Evolutionary conservation across 2,329 filamentous ascomycete species (phyloP).

Genomic region (Septoria linicola): DNA sequence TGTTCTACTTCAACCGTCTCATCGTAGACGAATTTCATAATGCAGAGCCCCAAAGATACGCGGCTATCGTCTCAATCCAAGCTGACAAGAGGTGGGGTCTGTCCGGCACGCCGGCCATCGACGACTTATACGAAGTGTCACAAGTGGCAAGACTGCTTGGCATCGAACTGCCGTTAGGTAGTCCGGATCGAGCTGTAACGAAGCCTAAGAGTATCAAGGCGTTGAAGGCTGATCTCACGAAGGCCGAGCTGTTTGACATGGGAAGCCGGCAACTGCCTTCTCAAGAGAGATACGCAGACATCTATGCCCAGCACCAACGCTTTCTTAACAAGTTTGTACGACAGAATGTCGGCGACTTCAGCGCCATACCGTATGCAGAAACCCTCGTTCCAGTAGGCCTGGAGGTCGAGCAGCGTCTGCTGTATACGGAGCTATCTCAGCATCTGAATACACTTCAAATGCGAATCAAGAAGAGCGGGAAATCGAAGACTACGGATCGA

Average conservation of each 20-base stretch:
- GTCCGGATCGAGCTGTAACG: constrained; percentile 47
- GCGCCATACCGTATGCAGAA: constrained; percentile 47
- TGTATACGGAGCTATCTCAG: constrained; percentile 58
- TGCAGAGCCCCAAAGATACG: constrained; percentile 45
- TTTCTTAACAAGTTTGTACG: constrained; percentile 58
- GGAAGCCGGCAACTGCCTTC: constrained; percentile 51
- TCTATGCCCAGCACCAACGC: constrained; percentile 53
- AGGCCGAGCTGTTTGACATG: constrained; percentile 57
- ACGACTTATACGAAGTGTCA: constrained; percentile 60
- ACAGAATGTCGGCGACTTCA: constrained; percentile 40
- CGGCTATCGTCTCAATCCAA: constrained; percentile 45
- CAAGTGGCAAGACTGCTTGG: constrained; percentile 58
- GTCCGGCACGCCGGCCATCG: constrained; percentile 61
- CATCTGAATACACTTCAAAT: constrained; percentile 54
- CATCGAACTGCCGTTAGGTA: constrained; percentile 55
- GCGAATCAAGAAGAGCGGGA: constrained; percentile 43
- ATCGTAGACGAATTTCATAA: constrained; percentile 67
- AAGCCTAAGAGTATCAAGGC: constrained; percentile 49
- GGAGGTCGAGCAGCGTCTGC: constrained; percentile 49
- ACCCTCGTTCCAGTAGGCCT: constrained; percentile 47
- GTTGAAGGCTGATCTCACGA: constrained; percentile 46
- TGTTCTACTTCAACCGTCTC: constrained; percentile 61
- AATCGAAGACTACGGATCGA: constrained; percentile 35
- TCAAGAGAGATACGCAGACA: constrained; percentile 51
- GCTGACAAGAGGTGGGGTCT: constrained; percentile 60